Conservation (phyloP, 352 stramenopile genomes). For the Phytophthora sojae region DNA sequence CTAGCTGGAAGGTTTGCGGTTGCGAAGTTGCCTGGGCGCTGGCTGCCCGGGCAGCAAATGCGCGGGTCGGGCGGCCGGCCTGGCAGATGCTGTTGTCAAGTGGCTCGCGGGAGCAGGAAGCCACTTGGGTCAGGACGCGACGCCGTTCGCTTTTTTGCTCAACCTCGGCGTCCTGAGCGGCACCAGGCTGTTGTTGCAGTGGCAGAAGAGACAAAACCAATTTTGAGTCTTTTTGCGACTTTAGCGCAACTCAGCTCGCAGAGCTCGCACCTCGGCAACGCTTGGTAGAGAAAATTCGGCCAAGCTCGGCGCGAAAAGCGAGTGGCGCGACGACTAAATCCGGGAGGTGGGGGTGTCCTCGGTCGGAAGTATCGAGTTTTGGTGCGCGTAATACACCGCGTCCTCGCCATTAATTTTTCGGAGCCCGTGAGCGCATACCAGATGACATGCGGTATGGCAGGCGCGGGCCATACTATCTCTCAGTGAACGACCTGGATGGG, state of each 20-base stretch:
- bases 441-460: constrained; percentile 15
- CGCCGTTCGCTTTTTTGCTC: constrained; percentile 52
- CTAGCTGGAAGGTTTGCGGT: constrained; percentile 15
- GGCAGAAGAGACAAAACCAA: neutral
- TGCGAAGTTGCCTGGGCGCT: constrained; percentile 19
- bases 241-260: constrained; percentile 16
- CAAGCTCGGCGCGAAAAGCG: constrained; percentile 30
- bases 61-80: constrained; percentile 11
- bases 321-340: constrained; percentile 32
- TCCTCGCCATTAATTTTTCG: constrained; percentile 39
- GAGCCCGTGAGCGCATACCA: constrained; percentile 4
- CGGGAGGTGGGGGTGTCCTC: neutral
- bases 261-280: neutral
- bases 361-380: constrained; percentile 17
- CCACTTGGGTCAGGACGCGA: constrained; percentile 50
- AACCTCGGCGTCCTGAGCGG: constrained; percentile 35
- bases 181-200: constrained; percentile 18
- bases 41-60: constrained; percentile 34
- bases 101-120: constrained; percentile 37
- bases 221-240: constrained; percentile 36
- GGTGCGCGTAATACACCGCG: constrained; percentile 33
- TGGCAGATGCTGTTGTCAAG: constrained; percentile 38
- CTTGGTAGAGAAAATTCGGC: constrained; percentile 39
- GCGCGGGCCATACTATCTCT: neutral
- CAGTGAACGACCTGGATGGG: constrained; percentile 6